Conservation (phyloP, 257 asterid genomes). For the Lithospermum erythrorhizon region DNA sequence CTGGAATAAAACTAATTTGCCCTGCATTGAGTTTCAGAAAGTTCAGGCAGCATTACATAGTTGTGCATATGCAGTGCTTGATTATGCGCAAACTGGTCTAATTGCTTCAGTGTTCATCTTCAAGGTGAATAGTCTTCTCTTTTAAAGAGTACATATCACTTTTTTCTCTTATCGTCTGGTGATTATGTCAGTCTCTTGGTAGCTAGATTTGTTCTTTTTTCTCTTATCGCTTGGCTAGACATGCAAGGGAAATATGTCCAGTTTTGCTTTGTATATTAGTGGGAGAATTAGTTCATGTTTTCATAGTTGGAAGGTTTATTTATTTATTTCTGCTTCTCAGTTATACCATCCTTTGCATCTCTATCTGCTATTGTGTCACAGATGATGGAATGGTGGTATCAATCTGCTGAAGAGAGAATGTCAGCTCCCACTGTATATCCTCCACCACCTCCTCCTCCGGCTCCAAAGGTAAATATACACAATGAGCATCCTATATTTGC, state of each 20-base stretch:
- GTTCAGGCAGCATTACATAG: slow-evolving; percentile 74
- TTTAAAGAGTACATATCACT: not conserved
- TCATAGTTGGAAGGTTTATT: not conserved
- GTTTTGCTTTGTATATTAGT: not conserved
- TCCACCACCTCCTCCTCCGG: slow-evolving; percentile 96
- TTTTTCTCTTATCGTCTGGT: not conserved
- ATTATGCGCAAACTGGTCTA: slow-evolving; percentile 96
- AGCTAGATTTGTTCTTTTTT: not conserved
- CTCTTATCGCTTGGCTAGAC: not conserved
- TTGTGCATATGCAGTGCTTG: slow-evolving; percentile 76
- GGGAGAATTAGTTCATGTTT: not conserved
- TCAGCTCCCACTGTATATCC: slow-evolving; percentile 97
- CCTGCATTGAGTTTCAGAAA: slow-evolving; percentile 40
- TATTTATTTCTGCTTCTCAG: not conserved
- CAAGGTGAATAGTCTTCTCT: slow-evolving; percentile 43
- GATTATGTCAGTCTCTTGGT: not conserved
- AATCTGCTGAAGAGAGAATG: slow-evolving; percentile 97
- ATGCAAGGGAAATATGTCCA: not conserved
- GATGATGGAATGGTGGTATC: slow-evolving; percentile 99
- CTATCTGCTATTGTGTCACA: slow-evolving; percentile 15
- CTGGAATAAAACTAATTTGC: slow-evolving; percentile 15
- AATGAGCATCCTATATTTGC: not conserved
- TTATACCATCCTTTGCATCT: slow-evolving; percentile 1
- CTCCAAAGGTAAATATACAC: slow-evolving; percentile 57
- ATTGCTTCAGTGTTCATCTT: slow-evolving; percentile 97